Evolutionary conservation across 1,284 basidiomycete species (phyloP).

Genomic region (Ceratobasidium sp.): DNA sequence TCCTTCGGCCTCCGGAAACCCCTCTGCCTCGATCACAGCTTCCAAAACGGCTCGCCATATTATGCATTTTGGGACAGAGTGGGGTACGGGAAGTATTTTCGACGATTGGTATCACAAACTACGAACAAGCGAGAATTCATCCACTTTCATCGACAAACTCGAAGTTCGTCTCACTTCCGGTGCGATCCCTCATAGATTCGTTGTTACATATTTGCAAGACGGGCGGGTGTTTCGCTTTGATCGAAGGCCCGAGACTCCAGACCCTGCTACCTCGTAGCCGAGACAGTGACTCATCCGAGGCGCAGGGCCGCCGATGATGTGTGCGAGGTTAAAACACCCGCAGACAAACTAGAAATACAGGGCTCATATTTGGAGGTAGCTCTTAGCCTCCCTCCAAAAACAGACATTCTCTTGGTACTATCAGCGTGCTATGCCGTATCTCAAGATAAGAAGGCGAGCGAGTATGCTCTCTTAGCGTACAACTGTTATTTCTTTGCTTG

Average conservation of each 20-base stretch:
- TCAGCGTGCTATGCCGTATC: conserved; percentile 22
- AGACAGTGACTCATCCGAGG: background rate
- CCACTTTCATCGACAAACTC: background rate
- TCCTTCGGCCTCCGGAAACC: too few relatives aligned
- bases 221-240: conserved; percentile 16
- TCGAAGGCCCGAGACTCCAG: background rate
- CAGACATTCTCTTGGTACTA: background rate
- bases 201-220: background rate
- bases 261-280: background rate
- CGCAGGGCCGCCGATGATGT: conserved; percentile 17
- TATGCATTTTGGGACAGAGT: background rate
- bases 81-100: conserved; percentile 14
- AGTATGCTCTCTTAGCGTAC: conserved; percentile 7
- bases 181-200: conserved; percentile 12
- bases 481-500: conserved; percentile 36
- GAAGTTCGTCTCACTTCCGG: background rate
- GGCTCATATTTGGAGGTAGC: conserved; percentile 3
- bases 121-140: background rate
- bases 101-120: background rate
- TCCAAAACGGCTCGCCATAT: background rate
- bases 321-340: background rate
- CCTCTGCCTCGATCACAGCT: too few relatives aligned
- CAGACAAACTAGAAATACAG: too few relatives aligned
- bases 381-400: background rate
- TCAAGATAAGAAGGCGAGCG: background rate